Evolutionary conservation across 257 asterid species (phyloP).

Genomic region (Cinchona pubescens): DNA sequence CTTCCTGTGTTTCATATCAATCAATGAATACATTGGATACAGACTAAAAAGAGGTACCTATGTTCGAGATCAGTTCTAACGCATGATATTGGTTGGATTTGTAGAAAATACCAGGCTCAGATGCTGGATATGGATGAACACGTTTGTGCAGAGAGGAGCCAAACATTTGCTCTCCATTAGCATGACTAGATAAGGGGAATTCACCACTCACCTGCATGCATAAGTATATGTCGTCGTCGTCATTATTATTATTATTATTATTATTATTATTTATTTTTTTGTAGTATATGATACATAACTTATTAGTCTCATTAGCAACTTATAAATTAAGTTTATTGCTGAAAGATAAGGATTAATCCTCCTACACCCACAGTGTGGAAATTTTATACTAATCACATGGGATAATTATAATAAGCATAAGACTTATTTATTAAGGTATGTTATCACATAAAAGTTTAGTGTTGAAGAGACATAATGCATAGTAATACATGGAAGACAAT

Average conservation of each 20-base stretch:
- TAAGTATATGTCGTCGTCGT: neutral
- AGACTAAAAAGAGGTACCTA: neutral
- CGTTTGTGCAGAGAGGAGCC: constrained; percentile 75
- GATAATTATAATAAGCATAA: too few species aligned
- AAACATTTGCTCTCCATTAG: constrained; percentile 70
- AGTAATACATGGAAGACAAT: too few species aligned
- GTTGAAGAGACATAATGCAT: too few species aligned
- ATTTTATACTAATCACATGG: too few species aligned
- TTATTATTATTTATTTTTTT: too few species aligned
- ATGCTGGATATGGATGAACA: constrained; percentile 69
- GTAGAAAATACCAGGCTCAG: constrained; percentile 48
- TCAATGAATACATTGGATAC: neutral
- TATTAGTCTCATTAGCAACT: neutral
- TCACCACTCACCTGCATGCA: constrained; percentile 78
- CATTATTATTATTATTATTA: too few species aligned
- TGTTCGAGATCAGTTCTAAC: neutral
- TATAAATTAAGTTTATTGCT: neutral
- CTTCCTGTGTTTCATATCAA: constrained; percentile 42
- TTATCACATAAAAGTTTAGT: too few species aligned
- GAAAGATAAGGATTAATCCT: too few species aligned
- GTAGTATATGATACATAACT: too few species aligned
- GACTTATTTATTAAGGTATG: too few species aligned
- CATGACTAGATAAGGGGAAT: constrained; percentile 52
- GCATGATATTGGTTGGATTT: neutral
- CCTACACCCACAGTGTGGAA: too few species aligned